Base-by-base conservation (phyloP, 2,329 filamentous ascomycete genomes). In the Cercospora canescens region DNA sequence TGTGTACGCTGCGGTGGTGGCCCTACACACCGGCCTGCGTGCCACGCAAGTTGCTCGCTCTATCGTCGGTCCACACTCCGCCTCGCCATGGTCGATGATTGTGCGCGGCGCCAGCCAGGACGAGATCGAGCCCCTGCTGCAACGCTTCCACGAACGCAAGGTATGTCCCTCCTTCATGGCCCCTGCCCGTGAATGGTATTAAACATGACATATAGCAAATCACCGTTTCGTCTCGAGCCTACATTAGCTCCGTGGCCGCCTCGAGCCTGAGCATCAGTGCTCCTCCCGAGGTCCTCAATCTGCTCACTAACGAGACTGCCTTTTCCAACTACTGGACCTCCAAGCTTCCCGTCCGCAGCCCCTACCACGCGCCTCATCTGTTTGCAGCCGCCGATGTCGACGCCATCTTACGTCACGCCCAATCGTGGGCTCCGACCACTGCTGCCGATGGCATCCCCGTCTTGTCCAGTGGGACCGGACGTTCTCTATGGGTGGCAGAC, bases 21-120 rank as follows among this genome's bases (percentile, higher is more conserved):
- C 84, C 1, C 85, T 86, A 63, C 76, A 83, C 0, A 73, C 85
- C 2, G 83, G 83, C 2, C 69, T 61, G 14, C 37, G 35, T 18
- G 60, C 54, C 24, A 48, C 60, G 41, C 32, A 62, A 32, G 34
- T 66, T 30, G 66, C 58, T 50, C 34, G 41, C 37, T 41, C 35
- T 37, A 60, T 60, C 58, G 30, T 28, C 18, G 41, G 48, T 32
- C 48, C 58, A 5, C 28, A 30, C 24, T 21, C 16, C 24, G 24
- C 37, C 32, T 32, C 39, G 12, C 48, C 58, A 11, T 60, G 58
- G 58, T 28, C 39, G 21, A 41, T 48, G 39, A 26, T 11, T 26
- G n/a, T 35, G 32, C 32, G 32, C 32, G 32, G 32, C 32, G 32
- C 32, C 32, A 35, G 32, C 32, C 32, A 12, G 32, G 32, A 35